Evolutionary conservation across 2,329 filamentous ascomycete species (phyloP).

Genomic region (Nemania abortiva): DNA sequence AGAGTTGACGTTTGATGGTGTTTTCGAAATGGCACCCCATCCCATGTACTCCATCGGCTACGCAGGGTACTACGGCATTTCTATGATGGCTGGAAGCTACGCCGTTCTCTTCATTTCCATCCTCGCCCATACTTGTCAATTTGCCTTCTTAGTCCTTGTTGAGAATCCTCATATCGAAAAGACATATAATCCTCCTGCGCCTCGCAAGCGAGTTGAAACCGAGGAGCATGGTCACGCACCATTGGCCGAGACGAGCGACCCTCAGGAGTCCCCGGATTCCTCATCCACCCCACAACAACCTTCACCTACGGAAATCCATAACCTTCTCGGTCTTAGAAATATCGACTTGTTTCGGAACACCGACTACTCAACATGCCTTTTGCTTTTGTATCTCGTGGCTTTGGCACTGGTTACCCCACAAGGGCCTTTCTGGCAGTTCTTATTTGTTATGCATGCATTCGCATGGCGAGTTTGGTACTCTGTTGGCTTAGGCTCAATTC

Average conservation of each 20-base stretch:
- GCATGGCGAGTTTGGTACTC: conserved; percentile 93
- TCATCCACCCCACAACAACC: conserved; percentile 48
- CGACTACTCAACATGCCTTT: conserved; percentile 82
- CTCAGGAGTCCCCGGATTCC: conserved; percentile 41
- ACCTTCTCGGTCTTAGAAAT: conserved; percentile 84
- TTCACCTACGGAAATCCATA: conserved; percentile 78
- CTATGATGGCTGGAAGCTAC: conserved; percentile 97
- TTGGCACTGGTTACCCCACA: conserved; percentile 82
- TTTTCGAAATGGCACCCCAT: conserved; percentile 98
- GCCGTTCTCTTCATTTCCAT: conserved; percentile 98
- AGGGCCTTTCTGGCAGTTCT: conserved; percentile 77
- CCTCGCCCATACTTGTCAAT: conserved; percentile 91
- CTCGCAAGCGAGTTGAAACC: conserved; percentile 66
- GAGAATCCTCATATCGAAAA: conserved; percentile 99
- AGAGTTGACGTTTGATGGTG: conserved; percentile 96
- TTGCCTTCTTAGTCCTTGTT: conserved; percentile 89
- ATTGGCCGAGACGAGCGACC: conserved; percentile 34
- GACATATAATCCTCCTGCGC: conserved; percentile 91
- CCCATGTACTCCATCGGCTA: conserved; percentile 99
- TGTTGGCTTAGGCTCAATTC: conserved; percentile 84
- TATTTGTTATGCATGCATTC: conserved; percentile 85
- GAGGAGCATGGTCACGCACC: conserved; percentile 36
- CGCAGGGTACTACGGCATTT: conserved; percentile 97
- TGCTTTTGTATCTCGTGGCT: conserved; percentile 79
- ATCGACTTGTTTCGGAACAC: conserved; percentile 89